Evolutionary conservation across 345 rosid genomes (phyloP), one percentile per base, ranked within the genome.

Genomic region (Hypericum perforatum): DNA sequence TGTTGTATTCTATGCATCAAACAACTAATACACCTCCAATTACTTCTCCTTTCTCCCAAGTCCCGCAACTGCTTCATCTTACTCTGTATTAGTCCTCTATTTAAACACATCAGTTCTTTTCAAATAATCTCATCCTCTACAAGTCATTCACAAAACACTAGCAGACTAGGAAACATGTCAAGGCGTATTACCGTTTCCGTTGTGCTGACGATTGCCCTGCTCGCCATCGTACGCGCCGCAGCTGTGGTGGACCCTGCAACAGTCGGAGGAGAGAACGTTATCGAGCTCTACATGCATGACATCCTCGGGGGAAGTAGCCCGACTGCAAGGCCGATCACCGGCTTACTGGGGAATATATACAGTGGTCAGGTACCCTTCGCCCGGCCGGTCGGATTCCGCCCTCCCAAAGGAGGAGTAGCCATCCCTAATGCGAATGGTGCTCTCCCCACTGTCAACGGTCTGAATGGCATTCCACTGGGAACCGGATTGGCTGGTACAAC

Each of bases 331-430:
- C 98, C 95, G 0, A 60, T 92, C 70, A 89, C 98, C 0, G 98
- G 98, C 60, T 63, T 92, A 74, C 77, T 85, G 13, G 98, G 98
- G 10, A 85, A 78, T 77, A 88, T 92, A n/a, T 92, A 88, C 72
- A 80, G 73, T 9, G 95, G 96, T 12, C 95, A 92, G 57, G 98
- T 92, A 39, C 96, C 98, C 15, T 92, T 85, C 54, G 98, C 98
- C 14, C 80, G 73, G 69, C 86, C 81, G 12, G 56, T 88, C 14
- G 98, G 91, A 8, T 83, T 92, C 69, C 53, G 65, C 37, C 86
- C 95, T 5, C 96, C 98, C 0, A 5, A 72, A 40, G 73, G 63
- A 37, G 89, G 80, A 10, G 78, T 85, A 14, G 88, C 82, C 39
- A 83, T 91, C 55, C 92, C 98, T 6, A 91, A 91, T 29, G 79